Evolutionary conservation across 2,329 filamentous ascomycete species (phyloP).

Genomic region (Alternaria rosae): DNA sequence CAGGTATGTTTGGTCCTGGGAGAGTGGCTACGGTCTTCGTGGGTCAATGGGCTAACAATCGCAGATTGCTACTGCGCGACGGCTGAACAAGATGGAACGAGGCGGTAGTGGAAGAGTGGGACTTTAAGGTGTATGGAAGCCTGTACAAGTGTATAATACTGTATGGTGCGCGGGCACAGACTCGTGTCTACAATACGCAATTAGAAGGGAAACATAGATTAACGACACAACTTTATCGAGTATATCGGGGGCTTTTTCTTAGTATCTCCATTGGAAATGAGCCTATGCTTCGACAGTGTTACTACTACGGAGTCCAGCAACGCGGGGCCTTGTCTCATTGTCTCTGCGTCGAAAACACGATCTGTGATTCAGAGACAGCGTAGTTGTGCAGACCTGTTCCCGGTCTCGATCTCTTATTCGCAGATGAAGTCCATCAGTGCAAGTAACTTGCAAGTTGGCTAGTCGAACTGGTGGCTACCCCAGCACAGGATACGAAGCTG

Average conservation of each 20-base stretch:
- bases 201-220: constrained; percentile 4
- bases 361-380: not conserved
- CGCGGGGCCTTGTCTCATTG: not conserved
- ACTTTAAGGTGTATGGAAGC: constrained; percentile 27
- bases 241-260: not conserved
- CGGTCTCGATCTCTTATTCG: not conserved
- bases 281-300: not conserved
- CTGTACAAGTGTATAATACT: constrained; percentile 37
- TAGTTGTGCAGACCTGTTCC: not conserved
- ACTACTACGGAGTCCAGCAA: not conserved
- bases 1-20: constrained; percentile 59
- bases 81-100: constrained; percentile 66
- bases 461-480: not conserved
- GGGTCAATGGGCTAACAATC: constrained; percentile 17
- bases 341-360: not conserved
- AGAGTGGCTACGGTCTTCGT: not conserved
- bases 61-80: constrained; percentile 66
- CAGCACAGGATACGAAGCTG: not conserved
- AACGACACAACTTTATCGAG: not conserved
- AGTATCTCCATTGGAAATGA: not conserved
- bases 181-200: constrained; percentile 12
- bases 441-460: not conserved
- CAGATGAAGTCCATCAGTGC: not conserved
- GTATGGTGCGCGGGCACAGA: constrained; percentile 27
- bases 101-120: constrained; percentile 48